These are phyloP conservation scores for Sarcocystis neurona DNA, from an alignment of 169 alveolate genomes.

Conservation along the genomic window DNA sequence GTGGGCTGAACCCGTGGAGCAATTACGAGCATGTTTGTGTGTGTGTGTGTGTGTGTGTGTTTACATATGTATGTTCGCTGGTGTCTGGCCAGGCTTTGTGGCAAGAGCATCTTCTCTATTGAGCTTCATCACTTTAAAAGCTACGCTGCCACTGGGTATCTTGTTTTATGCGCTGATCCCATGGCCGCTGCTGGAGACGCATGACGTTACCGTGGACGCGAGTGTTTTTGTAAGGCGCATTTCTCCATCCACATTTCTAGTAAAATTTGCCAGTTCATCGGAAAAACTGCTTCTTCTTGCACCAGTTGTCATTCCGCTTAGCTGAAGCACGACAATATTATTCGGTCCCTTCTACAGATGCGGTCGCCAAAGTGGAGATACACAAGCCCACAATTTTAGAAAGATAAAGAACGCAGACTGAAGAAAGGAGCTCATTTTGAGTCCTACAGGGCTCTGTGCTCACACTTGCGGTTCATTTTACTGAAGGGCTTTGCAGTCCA, in stretches of 20 bases:
- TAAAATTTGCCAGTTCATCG: not conserved
- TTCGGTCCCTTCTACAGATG: not conserved
- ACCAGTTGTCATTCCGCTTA: not conserved
- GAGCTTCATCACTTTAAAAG: conserved; percentile 38
- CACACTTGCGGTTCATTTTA: too few species aligned
- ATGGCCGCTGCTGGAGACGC: conserved; percentile 39
- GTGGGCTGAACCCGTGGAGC: too few species aligned
- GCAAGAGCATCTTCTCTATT: conserved; percentile 15
- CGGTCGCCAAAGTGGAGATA: not conserved
- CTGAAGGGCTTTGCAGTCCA: too few species aligned
- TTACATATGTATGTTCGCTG: not conserved
- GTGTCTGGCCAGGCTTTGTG: conserved; percentile 18
- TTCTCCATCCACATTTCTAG: not conserved
- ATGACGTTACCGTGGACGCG: not conserved
- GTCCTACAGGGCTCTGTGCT: too few species aligned
- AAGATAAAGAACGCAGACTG: too few species aligned
- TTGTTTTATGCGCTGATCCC: conserved; percentile 17
- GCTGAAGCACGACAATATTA: not conserved
- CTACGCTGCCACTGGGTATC: conserved; percentile 27
- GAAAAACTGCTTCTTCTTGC: not conserved
- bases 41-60: not conserved
- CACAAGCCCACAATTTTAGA: not conserved
- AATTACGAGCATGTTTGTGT: too few species aligned
- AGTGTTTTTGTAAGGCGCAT: not conserved
- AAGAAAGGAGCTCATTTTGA: too few species aligned